Evolutionary conservation across 768 basidiomycete genomes (phyloP).

Genomic region (Suillus plorans): DNA sequence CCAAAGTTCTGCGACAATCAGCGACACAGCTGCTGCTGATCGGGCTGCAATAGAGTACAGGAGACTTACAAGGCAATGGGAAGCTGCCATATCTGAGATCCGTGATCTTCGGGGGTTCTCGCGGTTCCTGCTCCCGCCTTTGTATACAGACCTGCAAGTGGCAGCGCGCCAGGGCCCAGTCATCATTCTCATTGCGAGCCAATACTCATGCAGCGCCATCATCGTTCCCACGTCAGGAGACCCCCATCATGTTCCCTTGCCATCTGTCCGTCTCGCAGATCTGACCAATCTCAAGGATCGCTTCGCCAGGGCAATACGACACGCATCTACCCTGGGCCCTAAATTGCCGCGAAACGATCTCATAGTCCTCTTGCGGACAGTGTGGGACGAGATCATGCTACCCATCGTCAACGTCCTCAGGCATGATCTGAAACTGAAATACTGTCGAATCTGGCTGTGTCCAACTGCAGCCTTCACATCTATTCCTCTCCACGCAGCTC

Average conservation of each 20-base stretch:
- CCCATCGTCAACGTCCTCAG: not conserved
- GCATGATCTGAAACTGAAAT: not conserved
- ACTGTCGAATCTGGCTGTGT: not conserved
- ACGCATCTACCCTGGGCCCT: not conserved
- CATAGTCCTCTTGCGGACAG: not conserved
- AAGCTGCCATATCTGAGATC: not conserved
- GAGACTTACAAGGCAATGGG: not conserved
- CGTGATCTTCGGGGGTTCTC: not conserved
- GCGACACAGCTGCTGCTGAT: not conserved
- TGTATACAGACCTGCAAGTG: not conserved
- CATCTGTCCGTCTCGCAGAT: not conserved
- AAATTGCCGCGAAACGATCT: not conserved
- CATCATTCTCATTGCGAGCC: not conserved
- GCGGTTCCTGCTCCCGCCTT: not conserved
- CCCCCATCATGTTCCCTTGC: not conserved
- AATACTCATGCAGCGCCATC: not conserved
- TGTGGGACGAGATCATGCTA: not conserved
- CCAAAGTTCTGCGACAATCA: constrained; percentile 1
- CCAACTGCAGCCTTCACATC: not conserved
- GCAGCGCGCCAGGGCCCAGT: not conserved
- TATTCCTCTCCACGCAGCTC: no score
- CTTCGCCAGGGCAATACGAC: constrained; percentile 1
- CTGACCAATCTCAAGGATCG: constrained; percentile 10
- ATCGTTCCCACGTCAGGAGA: not conserved
- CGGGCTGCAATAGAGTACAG: not conserved